phyloP scores from a whole-genome alignment of 306 rosid genomes.

The Inga laurina region DNA sequence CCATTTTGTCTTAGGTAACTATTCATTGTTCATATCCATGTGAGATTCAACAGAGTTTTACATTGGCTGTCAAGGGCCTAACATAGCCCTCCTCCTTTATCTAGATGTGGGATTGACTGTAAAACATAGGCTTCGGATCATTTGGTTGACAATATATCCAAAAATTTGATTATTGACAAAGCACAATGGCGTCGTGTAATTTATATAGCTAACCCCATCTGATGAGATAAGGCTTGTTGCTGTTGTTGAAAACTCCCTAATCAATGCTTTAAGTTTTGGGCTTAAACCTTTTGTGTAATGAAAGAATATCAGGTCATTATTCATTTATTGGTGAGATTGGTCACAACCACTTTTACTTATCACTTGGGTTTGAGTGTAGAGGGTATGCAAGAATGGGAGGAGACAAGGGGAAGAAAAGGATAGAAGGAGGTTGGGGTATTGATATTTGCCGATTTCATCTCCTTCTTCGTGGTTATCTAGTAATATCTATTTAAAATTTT shows the following conservation, averaged over 20 bases:
- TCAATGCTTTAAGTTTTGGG: slow-evolving; percentile 10
- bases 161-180: background rate
- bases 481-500: background rate
- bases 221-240: no score
- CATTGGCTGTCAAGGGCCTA: background rate
- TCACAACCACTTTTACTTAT: slow-evolving; percentile 18
- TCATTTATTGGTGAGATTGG: slow-evolving; percentile 17
- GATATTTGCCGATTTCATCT: slow-evolving; percentile 18
- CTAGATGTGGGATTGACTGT: background rate
- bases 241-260: slow-evolving; percentile 12
- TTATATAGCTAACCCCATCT: no score
- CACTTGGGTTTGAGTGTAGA: slow-evolving; percentile 44
- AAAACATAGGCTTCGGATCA: background rate
- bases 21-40: background rate
- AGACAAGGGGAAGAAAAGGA: slow-evolving; percentile 28
- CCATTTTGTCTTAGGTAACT: slow-evolving; percentile 14
- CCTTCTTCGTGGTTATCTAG: slow-evolving; percentile 8
- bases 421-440: slow-evolving; percentile 43
- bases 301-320: background rate
- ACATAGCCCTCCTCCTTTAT: background rate
- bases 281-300: slow-evolving; percentile 9
- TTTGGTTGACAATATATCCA: no score
- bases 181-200: no score
- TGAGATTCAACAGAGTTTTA: background rate
- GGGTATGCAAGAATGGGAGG: slow-evolving; percentile 40